Percentiles rank a stretch among this genome's conserved stretches.
phyloP scores from a whole-genome alignment of 163 green algal species.

The Chlorella variabilis region DNA sequence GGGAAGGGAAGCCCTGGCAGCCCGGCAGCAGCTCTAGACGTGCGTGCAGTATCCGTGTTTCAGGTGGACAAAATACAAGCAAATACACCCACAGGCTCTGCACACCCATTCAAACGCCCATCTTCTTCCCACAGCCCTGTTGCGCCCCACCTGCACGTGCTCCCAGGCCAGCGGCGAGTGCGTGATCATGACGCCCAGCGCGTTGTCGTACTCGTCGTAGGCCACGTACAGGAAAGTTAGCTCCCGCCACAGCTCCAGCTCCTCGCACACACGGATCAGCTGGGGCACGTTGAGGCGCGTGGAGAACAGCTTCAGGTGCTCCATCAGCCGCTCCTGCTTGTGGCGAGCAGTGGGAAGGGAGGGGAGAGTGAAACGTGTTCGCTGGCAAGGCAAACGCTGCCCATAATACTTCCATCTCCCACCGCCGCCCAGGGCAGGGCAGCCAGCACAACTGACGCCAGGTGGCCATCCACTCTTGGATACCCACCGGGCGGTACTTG shows the following conservation, averaged over 20 bases:
- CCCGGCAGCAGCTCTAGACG: too few relatives aligned
- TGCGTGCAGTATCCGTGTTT: too few relatives aligned
- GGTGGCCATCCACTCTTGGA: too few relatives aligned
- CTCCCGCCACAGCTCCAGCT: slow-evolving; percentile 95
- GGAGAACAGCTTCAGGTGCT: slow-evolving; percentile 99
- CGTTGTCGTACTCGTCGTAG: slow-evolving; percentile 99
- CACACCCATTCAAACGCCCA: too few relatives aligned
- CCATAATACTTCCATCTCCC: too few relatives aligned
- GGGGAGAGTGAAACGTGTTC: neutral
- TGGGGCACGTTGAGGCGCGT: slow-evolving; percentile 97
- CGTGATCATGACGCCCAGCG: slow-evolving; percentile 90
- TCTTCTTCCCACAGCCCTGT: too few relatives aligned
- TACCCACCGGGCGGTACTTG: slow-evolving; percentile 68
- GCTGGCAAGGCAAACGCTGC: neutral
- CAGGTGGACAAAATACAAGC: too few relatives aligned
- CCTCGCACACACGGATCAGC: slow-evolving; percentile 91
- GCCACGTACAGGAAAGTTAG: slow-evolving; percentile 96
- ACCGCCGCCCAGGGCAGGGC: too few relatives aligned
- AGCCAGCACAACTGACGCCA: too few relatives aligned
- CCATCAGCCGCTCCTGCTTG: slow-evolving; percentile 92
- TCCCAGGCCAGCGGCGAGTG: slow-evolving; percentile 96
- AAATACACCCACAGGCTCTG: too few relatives aligned
- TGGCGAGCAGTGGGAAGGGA: neutral
- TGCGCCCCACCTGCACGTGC: slow-evolving; percentile 98
- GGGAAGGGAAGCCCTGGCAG: too few relatives aligned